Evolutionary conservation across 2,329 filamentous ascomycete species (phyloP), one percentile per base, ranked within the genome.

Genomic region (Stagonosporopsis vannaccii): DNA sequence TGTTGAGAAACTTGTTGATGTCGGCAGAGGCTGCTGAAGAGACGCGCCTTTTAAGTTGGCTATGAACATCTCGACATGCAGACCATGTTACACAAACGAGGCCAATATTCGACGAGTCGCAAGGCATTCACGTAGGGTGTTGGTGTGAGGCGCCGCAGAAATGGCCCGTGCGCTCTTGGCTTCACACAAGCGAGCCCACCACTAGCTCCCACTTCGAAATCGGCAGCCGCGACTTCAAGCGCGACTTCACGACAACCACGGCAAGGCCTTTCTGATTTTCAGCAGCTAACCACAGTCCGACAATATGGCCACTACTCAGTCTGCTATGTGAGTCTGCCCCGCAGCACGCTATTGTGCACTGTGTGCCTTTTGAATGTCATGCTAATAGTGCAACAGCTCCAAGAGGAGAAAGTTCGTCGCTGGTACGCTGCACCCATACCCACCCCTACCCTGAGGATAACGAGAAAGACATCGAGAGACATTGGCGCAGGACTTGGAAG

Each of bases 401-500:
- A 94, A 94, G 89, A 84, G 90, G 83, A 91, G 90, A 87, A 94
- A 83, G 79, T 81, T 83, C 81, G 75, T 83, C 70, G 80, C 81
- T 68, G 78, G 78, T 73, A 79, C 69, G 76, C 65, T 71, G 59
- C 42, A 64, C 62, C 67, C 64, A 52, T 41, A 53, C 28, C 25
- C 30, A 57, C 36, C 61, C 56, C 45, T 44, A 41, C 33, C 36
- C 56, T 41, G 39, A 56, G 46, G 42, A n/a, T 35, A 15, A 30
- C 41, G 47, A 48, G 33, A 39, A 26, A 25, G 11, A 30, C 12
- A 49, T 53, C 53, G 56, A n/a, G 57, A 33, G 41, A 20, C 45
- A 61, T 56, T 20, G 52, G 40, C 6, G 19, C 22, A 33, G 23
- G 26, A 32, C 4, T 3, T 19, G 37, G 46, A 32, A 57, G 44